Evolutionary conservation across 805 yeast genomes (phyloP).

Genomic region (Saturnispora diversa): DNA sequence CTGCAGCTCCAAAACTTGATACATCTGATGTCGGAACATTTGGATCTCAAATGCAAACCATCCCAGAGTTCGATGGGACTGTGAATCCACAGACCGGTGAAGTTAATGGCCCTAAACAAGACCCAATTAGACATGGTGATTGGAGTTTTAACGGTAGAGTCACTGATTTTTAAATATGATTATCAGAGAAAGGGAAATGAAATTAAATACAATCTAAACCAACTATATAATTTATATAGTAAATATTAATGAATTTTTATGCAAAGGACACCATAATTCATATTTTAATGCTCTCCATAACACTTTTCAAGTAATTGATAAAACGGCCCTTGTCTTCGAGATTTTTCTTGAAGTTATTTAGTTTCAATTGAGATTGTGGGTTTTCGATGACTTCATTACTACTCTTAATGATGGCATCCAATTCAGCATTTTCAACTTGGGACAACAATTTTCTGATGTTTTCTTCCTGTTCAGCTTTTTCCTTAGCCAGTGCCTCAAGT

Average conservation of each 20-base stretch:
- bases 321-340: conserved; percentile 16
- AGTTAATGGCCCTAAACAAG: conserved; percentile 95
- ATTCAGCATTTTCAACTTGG: conserved; percentile 18
- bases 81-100: conserved; percentile 92
- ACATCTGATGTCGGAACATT: conserved; percentile 48
- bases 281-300: conserved; percentile 7
- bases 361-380: conserved; percentile 8
- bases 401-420: conserved; percentile 8
- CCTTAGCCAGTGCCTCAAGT: conserved; percentile 13
- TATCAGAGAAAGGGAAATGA: neutral
- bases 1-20: conserved; percentile 25
- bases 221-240: no score
- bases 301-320: conserved; percentile 12
- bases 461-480: conserved; percentile 18
- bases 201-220: no score
- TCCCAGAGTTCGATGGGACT: conserved; percentile 95
- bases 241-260: no score
- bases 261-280: no score
- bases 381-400: conserved; percentile 7
- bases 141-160: conserved; percentile 95
- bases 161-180: conserved; percentile 63
- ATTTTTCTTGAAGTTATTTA: conserved; percentile 16
- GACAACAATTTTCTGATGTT: conserved; percentile 13
- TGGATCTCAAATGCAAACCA: conserved; percentile 62
- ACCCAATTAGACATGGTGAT: conserved; percentile 77